Conservation (phyloP, 352 stramenopile genomes). For the Pythium biforme region DNA sequence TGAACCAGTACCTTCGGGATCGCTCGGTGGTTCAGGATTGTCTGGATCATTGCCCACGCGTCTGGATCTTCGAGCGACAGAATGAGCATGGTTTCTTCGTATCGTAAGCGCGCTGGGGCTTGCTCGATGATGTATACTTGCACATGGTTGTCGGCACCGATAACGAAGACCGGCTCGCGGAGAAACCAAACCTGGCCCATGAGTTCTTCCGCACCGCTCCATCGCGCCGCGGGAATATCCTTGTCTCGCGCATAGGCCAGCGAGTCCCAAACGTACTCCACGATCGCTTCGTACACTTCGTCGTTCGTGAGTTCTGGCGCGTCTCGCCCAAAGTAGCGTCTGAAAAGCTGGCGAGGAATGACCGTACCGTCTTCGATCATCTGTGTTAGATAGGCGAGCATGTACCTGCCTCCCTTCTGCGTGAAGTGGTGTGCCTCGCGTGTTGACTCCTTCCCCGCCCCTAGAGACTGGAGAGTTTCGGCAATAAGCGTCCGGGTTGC, state of each 20-base stretch:
- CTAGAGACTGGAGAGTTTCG: background rate
- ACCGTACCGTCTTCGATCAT: conserved; percentile 1
- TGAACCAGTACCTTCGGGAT: background rate
- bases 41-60: conserved; percentile 7
- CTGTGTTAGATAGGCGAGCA: background rate
- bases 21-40: conserved; percentile 2
- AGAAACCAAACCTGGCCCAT: background rate
- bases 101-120: background rate
- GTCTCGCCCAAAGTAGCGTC: background rate
- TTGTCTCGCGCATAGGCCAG: background rate
- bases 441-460: background rate
- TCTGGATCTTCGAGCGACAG: background rate
- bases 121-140: conserved; percentile 10
- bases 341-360: background rate
- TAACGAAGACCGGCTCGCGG: background rate
- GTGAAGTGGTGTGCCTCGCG: background rate
- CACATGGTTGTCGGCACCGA: background rate
- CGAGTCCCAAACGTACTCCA: background rate
- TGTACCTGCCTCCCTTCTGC: background rate
- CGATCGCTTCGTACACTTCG: background rate
- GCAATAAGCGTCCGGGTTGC: background rate
- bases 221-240: background rate
- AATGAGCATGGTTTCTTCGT: background rate
- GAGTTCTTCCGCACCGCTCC: conserved; percentile 2
- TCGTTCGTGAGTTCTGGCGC: background rate